Percentiles rank a stretch among this genome's conserved stretches.
Evolutionary conservation across 345 rosid genomes (phyloP).

Genomic region (Sisymbrium altissimum): DNA sequence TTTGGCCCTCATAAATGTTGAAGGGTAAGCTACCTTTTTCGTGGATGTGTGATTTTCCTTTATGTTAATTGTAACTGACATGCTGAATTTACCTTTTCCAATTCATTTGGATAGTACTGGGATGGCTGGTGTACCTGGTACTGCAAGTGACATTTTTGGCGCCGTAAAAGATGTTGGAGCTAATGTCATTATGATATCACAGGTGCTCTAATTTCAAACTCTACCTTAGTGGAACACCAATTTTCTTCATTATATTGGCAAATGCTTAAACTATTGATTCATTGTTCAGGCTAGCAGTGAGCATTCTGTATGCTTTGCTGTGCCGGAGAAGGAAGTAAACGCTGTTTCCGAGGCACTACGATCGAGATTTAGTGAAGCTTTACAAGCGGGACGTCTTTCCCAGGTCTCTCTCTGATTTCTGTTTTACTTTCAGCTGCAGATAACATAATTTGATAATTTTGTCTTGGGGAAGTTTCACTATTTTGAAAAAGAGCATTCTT

Average conservation of each 20-base stretch:
- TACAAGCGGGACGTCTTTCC: constrained; percentile 94
- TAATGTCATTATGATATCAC: constrained; percentile 98
- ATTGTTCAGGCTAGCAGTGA: constrained; percentile 88
- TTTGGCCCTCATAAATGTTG: constrained; percentile 94
- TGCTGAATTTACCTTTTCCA: not conserved
- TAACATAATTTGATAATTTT: not conserved
- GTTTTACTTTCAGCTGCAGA: not conserved
- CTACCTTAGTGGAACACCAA: not conserved
- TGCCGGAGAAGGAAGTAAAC: constrained; percentile 92
- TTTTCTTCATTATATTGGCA: not conserved
- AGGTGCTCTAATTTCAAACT: constrained; percentile 39
- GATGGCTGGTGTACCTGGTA: constrained; percentile 99
- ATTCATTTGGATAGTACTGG: constrained; percentile 66
- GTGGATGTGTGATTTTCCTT: not conserved
- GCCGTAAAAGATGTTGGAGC: constrained; percentile 98
- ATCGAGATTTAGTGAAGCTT: constrained; percentile 80
- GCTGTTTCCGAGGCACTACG: constrained; percentile 87
- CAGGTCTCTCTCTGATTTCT: constrained; percentile 49
- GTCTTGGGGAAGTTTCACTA: not conserved
- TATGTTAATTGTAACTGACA: not conserved
- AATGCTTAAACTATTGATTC: constrained; percentile 28
- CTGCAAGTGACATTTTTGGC: constrained; percentile 89
- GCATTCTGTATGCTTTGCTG: constrained; percentile 99
- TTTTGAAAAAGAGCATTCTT: constrained; percentile 15
- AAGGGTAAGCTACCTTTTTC: constrained; percentile 59